Base-by-base conservation (phyloP, 192 early-diverging fungal genomes). In the Coemansia furcata region DNA sequence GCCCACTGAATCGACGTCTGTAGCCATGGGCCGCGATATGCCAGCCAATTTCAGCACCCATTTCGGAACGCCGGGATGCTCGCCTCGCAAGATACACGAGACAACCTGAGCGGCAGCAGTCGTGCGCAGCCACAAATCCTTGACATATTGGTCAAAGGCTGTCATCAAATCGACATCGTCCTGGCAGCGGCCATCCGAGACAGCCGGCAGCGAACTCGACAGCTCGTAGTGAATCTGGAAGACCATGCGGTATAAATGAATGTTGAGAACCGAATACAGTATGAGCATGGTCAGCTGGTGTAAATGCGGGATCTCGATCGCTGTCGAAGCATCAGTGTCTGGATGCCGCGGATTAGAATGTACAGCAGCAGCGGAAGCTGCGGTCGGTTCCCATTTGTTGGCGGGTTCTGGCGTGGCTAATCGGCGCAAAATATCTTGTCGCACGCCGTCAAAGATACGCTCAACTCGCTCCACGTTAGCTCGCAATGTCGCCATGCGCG, bases 161-260 rank as follows among this genome's bases (percentile, higher is more conserved):
- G 65, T 58, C 42, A 81, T 54, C 71, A 81, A 46, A 21, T 73
- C 67, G 1, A 19, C 58, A 57, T 81, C 78, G 40, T 81, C 78
- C 14, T 72, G 33, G 33, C 59, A 40, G 36, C 78, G 78, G 17
- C 50, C 55, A 17, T 47, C 63, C 3, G 67, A 61, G 52, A 55
- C 52, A 12, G 17, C 17, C 0, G 73, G 70, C 59, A 81, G 64
- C n/a, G 78, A 76, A 54, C 70, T 70, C 12, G 78, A 76, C 6
- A 76, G 64, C 69, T 81, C 78, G 39, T 76, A 81, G 67, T 81
- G 78, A 32, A 81, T 70, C 71, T 81, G 78, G 39, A 81, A 81
- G 15, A 81, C 78, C 73, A 81, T 81, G 46, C 78, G 78, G 50
- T 81, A 81, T 17, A 81, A 69, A 29, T 81, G 78, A 39, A 81